Percentiles rank a stretch among this genome's conserved stretches.
Conservation (phyloP, 306 rosid species). For the Adenanthera pavonina region DNA sequence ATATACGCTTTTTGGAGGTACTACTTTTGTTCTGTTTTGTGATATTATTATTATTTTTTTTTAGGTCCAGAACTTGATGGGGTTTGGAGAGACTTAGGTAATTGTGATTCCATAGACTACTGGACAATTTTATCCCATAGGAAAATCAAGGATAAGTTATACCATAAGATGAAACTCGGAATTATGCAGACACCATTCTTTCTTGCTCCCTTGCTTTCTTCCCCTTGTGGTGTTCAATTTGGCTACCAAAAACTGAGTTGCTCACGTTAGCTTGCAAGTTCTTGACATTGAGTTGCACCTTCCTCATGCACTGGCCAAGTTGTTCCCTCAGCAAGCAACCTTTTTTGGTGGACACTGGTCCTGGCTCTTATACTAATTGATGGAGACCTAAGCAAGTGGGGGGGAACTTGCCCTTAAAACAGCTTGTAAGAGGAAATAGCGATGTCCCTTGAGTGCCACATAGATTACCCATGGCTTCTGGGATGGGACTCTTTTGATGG, state of each 20-base stretch:
- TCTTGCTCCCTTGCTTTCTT: neutral
- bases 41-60: neutral
- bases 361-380: neutral
- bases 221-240: neutral
- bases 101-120: neutral
- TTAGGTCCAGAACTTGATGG: neutral
- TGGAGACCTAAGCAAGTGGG: neutral
- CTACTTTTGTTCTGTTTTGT: conserved; percentile 28
- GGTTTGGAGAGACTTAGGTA: neutral
- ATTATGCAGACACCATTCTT: neutral
- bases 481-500: neutral
- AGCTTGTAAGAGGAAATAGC: neutral
- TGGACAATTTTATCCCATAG: neutral
- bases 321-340: neutral
- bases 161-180: neutral
- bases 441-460: neutral
- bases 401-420: neutral
- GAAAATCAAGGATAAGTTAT: neutral
- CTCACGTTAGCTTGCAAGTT: neutral
- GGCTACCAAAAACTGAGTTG: neutral
- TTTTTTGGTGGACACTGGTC: neutral
- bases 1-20: conserved; percentile 94
- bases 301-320: neutral
- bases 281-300: neutral
- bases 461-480: neutral